These are phyloP conservation scores for Boletus reticuloceps DNA, from an alignment of 768 basidiomycete species.

Conservation along the genomic window DNA sequence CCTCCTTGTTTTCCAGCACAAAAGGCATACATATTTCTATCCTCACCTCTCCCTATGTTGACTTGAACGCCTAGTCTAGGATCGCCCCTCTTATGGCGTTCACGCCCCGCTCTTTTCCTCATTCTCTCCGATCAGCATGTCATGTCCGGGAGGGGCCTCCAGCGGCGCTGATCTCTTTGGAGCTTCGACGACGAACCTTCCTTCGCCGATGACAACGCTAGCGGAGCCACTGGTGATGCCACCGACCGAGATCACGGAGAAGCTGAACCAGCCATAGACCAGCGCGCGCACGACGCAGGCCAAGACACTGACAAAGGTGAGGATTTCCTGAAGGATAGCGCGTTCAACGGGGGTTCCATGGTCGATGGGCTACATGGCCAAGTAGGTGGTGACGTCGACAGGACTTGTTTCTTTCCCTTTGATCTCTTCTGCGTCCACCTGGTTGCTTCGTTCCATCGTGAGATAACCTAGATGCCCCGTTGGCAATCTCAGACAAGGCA, in stretches of 20 bases:
- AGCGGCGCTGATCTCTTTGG: too few relatives aligned
- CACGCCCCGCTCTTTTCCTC: too few relatives aligned
- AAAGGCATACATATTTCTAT: conserved; percentile 22
- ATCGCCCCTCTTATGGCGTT: too few relatives aligned
- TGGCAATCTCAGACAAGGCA: too few relatives aligned
- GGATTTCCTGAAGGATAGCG: conserved; percentile 4
- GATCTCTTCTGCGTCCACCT: not conserved
- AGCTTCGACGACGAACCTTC: not conserved
- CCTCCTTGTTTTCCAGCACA: conserved; percentile 1
- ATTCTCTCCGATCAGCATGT: too few relatives aligned
- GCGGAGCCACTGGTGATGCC: conserved; percentile 30
- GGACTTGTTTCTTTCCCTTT: conserved; percentile 7
- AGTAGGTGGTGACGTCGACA: conserved; percentile 17
- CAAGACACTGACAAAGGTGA: conserved; percentile 23
- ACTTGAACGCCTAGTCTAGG: conserved; percentile 5
- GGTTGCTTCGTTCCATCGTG: conserved; percentile 16
- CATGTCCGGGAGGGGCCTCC: too few relatives aligned
- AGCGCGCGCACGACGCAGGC: conserved; percentile 24
- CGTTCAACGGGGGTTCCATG: not conserved
- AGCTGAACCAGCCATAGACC: not conserved
- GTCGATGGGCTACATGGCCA: conserved; percentile 9
- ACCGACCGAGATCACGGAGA: conserved; percentile 31
- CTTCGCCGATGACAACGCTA: conserved; percentile 24
- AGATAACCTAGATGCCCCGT: conserved; percentile 30
- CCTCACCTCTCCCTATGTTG: conserved; percentile 12